Evolutionary conservation across 768 basidiomycete genomes (phyloP).

Genomic region (Epithele typhae): DNA sequence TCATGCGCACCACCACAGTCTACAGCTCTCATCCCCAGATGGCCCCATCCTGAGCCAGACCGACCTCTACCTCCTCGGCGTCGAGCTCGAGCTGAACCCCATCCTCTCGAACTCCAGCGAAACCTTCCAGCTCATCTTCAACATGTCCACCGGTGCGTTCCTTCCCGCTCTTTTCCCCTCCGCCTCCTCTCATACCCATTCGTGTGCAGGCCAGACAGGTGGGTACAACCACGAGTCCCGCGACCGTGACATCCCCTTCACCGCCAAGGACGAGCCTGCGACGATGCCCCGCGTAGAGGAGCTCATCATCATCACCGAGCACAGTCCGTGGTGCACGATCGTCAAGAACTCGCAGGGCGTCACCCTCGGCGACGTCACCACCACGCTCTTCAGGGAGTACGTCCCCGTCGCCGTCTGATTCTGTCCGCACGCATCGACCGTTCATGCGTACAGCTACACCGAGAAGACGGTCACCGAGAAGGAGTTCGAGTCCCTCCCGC

Average conservation of each 20-base stretch:
- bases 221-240: constrained; percentile 59
- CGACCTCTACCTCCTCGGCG: constrained; percentile 69
- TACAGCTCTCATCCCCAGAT: constrained; percentile 38
- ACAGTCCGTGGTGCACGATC: constrained; percentile 77
- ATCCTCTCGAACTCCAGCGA: constrained; percentile 50
- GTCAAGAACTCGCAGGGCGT: constrained; percentile 70
- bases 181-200: not conserved
- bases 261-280: constrained; percentile 34
- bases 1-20: not conserved
- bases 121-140: constrained; percentile 66
- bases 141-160: constrained; percentile 55
- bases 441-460: constrained; percentile 48
- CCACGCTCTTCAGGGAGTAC: constrained; percentile 72
- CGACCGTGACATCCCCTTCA: constrained; percentile 54
- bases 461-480: constrained; percentile 62
- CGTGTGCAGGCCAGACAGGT: constrained; percentile 57
- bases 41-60: constrained; percentile 78
- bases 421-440: not conserved
- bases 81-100: constrained; percentile 68
- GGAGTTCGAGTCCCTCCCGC: constrained; percentile 57
- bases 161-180: not conserved
- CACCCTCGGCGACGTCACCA: constrained; percentile 72
- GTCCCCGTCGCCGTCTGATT: too few relatives aligned
- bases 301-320: constrained; percentile 34
- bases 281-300: constrained; percentile 35